Conservation (phyloP, 202 grass and related monocot species). For the Cymbopogon flexuosus region DNA sequence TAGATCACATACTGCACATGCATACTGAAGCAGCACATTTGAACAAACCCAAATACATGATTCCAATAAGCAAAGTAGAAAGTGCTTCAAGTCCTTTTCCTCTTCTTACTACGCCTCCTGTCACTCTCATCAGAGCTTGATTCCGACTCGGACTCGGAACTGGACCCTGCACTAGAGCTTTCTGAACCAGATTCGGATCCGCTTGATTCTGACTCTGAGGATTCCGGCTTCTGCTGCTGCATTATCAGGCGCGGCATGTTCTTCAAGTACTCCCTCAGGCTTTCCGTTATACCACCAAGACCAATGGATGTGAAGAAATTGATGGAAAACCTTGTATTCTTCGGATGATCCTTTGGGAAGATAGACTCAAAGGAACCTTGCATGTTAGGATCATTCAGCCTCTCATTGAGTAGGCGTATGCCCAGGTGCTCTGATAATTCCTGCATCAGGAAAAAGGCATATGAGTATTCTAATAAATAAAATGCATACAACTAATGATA, state of each 20-base stretch:
- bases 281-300: conserved; percentile 82
- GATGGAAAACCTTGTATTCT: conserved; percentile 86
- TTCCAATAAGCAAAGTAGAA: not conserved
- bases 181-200: conserved; percentile 45
- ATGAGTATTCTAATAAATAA: no score
- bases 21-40: not conserved
- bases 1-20: not conserved
- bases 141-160: conserved; percentile 34
- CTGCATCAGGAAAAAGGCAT: no score
- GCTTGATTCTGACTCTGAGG: conserved; percentile 38
- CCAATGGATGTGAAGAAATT: conserved; percentile 96
- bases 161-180: conserved; percentile 43
- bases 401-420: conserved; percentile 74
- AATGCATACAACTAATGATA: not conserved
- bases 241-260: conserved; percentile 95
- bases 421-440: conserved; percentile 70
- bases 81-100: conserved; percentile 35
- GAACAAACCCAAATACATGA: not conserved
- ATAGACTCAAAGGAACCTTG: conserved; percentile 75
- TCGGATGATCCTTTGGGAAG: conserved; percentile 85
- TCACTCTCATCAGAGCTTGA: conserved; percentile 56
- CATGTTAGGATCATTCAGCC: conserved; percentile 76
- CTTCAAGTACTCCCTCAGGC: conserved; percentile 74
- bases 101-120: conserved; percentile 58
- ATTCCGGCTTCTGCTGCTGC: conserved; percentile 63